A percentile compares a stretch with the other conserved stretches of the same genome.
Conservation (phyloP, 805 yeast genomes). For the Starmerella bacillaris region DNA sequence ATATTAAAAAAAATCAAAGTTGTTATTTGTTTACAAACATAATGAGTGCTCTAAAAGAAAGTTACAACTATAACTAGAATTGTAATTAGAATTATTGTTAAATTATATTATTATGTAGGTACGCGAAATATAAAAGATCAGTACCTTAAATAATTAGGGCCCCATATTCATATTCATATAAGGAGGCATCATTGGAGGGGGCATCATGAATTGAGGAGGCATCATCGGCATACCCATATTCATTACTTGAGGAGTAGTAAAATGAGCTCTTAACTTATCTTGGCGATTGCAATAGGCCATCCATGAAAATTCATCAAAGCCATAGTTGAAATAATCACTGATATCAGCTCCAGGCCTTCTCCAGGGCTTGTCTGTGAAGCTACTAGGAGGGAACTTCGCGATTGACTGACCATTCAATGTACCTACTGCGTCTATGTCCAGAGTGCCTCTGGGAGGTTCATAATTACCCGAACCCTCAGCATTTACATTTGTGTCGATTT, state of each 20-base stretch:
- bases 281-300: slow-evolving; percentile 77
- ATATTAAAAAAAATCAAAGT: no score
- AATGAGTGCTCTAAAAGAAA: no score
- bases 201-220: slow-evolving; percentile 15
- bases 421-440: slow-evolving; percentile 60
- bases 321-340: slow-evolving; percentile 87
- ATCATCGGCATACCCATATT: slow-evolving; percentile 27
- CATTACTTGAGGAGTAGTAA: slow-evolving; percentile 55
- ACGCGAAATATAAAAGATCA: neutral
- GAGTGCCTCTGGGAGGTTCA: slow-evolving; percentile 14
- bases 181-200: slow-evolving; percentile 10
- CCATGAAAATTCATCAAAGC: slow-evolving; percentile 95
- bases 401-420: slow-evolving; percentile 65
- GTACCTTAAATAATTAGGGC: neutral
- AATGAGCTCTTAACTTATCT: slow-evolving; percentile 61
- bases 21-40: no score
- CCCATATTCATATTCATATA: no score
- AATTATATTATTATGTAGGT: no score
- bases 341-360: slow-evolving; percentile 91
- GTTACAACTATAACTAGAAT: no score
- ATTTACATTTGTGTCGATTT: slow-evolving; percentile 8
- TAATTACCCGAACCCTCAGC: slow-evolving; percentile 18
- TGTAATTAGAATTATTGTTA: no score
- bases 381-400: slow-evolving; percentile 61
- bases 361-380: slow-evolving; percentile 92